Evolutionary conservation across 306 rosid genomes (phyloP).

Genomic region (Medicago ruthenica): DNA sequence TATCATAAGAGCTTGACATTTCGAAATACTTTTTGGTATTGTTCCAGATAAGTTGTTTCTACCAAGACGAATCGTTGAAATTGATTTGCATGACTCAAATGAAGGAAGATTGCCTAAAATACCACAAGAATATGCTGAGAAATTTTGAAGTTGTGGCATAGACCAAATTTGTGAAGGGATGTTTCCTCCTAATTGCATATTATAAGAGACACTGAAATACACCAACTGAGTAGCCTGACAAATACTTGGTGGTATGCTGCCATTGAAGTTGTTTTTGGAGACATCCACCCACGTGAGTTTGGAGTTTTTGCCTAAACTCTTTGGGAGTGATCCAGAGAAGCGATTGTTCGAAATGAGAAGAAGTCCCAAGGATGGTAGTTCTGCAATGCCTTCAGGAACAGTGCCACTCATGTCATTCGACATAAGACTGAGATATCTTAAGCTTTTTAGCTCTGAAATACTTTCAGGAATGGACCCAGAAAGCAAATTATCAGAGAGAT

Average conservation of each 20-base stretch:
- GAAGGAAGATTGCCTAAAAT: slow-evolving; percentile 67
- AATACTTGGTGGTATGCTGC: slow-evolving; percentile 73
- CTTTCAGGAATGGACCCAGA: slow-evolving; percentile 85
- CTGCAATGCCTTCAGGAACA: slow-evolving; percentile 71
- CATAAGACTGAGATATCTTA: slow-evolving; percentile 78
- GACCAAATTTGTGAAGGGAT: slow-evolving; percentile 71
- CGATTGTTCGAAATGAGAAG: slow-evolving; percentile 83
- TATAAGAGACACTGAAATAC: slow-evolving; percentile 75
- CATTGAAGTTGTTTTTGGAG: slow-evolving; percentile 74
- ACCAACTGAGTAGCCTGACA: slow-evolving; percentile 72
- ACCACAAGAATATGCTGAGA: slow-evolving; percentile 80
- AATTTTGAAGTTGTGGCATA: slow-evolving; percentile 67
- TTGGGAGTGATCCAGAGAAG: slow-evolving; percentile 77
- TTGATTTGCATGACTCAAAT: slow-evolving; percentile 65
- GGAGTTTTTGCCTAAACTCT: slow-evolving; percentile 72
- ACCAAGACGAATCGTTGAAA: slow-evolving; percentile 65
- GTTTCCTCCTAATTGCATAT: slow-evolving; percentile 61
- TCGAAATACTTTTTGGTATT: slow-evolving; percentile 62
- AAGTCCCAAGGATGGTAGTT: slow-evolving; percentile 86
- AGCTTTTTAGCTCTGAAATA: slow-evolving; percentile 68
- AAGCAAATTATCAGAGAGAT: slow-evolving; percentile 84
- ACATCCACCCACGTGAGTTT: slow-evolving; percentile 85
- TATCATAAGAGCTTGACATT: slow-evolving; percentile 63
- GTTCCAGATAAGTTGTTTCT: slow-evolving; percentile 66
- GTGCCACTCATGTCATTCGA: slow-evolving; percentile 83